These are phyloP conservation scores for Stemphylium beticola DNA, from an alignment of 2,329 filamentous ascomycete genomes.

Conservation along the genomic window DNA sequence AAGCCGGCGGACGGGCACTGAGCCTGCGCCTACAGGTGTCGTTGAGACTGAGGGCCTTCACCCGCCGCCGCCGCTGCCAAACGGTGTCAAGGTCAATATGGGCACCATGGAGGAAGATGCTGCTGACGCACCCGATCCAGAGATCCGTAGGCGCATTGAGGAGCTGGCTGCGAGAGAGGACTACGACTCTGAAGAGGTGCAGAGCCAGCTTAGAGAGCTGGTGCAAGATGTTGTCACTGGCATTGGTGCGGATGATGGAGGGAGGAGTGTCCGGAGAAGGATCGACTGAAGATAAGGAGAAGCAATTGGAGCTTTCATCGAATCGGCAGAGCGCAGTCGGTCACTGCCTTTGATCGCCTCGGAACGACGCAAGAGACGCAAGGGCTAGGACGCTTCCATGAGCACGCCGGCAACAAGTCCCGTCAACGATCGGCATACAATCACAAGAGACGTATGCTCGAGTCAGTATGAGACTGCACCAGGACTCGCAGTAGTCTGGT, in stretches of 20 bases:
- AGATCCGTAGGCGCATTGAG: slow-evolving; percentile 85
- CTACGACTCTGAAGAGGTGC: slow-evolving; percentile 80
- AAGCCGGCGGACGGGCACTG: slow-evolving; percentile 33
- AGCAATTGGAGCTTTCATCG: not conserved
- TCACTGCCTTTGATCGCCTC: not conserved
- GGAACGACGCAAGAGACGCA: not conserved
- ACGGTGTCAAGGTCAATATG: slow-evolving; percentile 78
- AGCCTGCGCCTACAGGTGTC: slow-evolving; percentile 28
- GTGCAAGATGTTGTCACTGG: slow-evolving; percentile 80
- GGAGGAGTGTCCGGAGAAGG: slow-evolving; percentile 54
- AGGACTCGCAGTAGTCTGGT: not conserved
- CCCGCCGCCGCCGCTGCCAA: slow-evolving; percentile 69
- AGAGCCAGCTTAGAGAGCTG: slow-evolving; percentile 77
- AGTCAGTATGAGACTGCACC: not conserved
- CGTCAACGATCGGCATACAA: not conserved
- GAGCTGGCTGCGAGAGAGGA: slow-evolving; percentile 84
- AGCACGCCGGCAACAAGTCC: not conserved
- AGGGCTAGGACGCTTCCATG: not conserved
- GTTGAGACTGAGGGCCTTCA: slow-evolving; percentile 34
- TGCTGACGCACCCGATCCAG: slow-evolving; percentile 72
- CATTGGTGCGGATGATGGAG: slow-evolving; percentile 65
- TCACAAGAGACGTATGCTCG: not conserved
- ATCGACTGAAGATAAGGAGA: slow-evolving; percentile 37
- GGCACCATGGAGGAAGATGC: slow-evolving; percentile 69
- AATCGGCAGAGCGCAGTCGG: not conserved